Conservation (phyloP, 2,329 filamentous ascomycete genomes). For the Exserohilum turcica region DNA sequence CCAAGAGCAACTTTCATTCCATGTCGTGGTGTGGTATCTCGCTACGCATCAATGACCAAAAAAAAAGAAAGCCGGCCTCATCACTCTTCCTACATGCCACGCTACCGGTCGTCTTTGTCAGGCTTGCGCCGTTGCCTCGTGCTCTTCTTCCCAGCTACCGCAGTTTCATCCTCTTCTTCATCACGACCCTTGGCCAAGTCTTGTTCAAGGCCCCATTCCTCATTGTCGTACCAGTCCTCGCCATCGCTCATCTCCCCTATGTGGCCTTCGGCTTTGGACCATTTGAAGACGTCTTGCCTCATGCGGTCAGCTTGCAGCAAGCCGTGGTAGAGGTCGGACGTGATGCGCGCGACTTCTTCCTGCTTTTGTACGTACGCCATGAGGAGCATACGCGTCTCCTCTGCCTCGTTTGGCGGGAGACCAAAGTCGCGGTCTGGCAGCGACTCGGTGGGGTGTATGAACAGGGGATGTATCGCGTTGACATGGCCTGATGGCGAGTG, state of each 20-base stretch:
- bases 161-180: slow-evolving; percentile 74
- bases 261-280: slow-evolving; percentile 80
- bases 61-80: background rate
- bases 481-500: slow-evolving; percentile 55
- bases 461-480: slow-evolving; percentile 74
- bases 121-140: slow-evolving; percentile 50
- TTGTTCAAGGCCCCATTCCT: slow-evolving; percentile 76
- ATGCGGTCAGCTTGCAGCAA: slow-evolving; percentile 74
- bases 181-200: slow-evolving; percentile 82
- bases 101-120: slow-evolving; percentile 46
- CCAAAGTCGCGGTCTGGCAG: slow-evolving; percentile 72
- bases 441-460: slow-evolving; percentile 66
- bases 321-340: slow-evolving; percentile 70
- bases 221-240: slow-evolving; percentile 86
- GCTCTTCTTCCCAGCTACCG: slow-evolving; percentile 54
- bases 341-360: slow-evolving; percentile 77
- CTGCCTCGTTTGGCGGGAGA: slow-evolving; percentile 74
- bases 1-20: slow-evolving; percentile 8
- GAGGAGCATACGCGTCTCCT: slow-evolving; percentile 75
- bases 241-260: slow-evolving; percentile 81
- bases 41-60: slow-evolving; percentile 22
- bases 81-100: background rate
- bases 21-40: slow-evolving; percentile 29
- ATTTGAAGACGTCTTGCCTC: slow-evolving; percentile 72
- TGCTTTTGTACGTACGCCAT: slow-evolving; percentile 83